Conservation (phyloP, 2,329 filamentous ascomycete genomes). For the Celoporthe dispersa region DNA sequence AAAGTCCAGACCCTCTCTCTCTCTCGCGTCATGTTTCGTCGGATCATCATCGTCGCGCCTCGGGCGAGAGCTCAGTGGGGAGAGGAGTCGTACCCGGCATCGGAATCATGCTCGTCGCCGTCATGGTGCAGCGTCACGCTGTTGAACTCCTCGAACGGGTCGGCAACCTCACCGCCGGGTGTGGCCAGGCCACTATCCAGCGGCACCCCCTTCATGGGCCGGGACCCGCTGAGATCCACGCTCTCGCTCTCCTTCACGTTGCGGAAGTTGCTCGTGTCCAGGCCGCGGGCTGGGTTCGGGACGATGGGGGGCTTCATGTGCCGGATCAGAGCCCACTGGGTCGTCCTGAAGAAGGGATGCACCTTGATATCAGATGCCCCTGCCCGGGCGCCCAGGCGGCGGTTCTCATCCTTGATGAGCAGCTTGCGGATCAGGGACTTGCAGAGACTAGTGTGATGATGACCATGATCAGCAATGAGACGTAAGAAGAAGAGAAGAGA, state of each 20-base stretch:
- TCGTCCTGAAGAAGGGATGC: conserved; percentile 94
- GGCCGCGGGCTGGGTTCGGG: conserved; percentile 84
- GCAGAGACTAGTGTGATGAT: conserved; percentile 68
- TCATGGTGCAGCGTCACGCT: conserved; percentile 97
- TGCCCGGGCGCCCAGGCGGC: conserved; percentile 88
- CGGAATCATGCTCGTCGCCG: conserved; percentile 70
- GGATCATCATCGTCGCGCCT: not conserved
- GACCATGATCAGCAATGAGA: conserved; percentile 22
- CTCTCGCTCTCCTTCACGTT: conserved; percentile 98
- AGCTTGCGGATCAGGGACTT: conserved; percentile 96
- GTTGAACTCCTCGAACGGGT: conserved; percentile 99
- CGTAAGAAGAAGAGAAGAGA: too few relatives aligned
- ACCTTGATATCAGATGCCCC: conserved; percentile 96
- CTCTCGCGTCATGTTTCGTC: not conserved
- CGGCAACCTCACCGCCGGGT: conserved; percentile 75
- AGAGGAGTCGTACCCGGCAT: conserved; percentile 34
- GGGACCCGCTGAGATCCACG: conserved; percentile 76
- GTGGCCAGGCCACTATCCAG: conserved; percentile 85
- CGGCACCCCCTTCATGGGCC: conserved; percentile 74
- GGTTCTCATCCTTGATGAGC: conserved; percentile 96
- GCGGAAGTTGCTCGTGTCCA: conserved; percentile 95
- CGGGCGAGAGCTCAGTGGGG: conserved; percentile 16
- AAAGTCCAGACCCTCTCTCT: not conserved
- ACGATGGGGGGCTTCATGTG: conserved; percentile 99
- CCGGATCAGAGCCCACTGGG: conserved; percentile 94